These are phyloP conservation scores for Colletotrichum filicis DNA, from an alignment of 2,329 filamentous ascomycete species.

Conservation along the genomic window DNA sequence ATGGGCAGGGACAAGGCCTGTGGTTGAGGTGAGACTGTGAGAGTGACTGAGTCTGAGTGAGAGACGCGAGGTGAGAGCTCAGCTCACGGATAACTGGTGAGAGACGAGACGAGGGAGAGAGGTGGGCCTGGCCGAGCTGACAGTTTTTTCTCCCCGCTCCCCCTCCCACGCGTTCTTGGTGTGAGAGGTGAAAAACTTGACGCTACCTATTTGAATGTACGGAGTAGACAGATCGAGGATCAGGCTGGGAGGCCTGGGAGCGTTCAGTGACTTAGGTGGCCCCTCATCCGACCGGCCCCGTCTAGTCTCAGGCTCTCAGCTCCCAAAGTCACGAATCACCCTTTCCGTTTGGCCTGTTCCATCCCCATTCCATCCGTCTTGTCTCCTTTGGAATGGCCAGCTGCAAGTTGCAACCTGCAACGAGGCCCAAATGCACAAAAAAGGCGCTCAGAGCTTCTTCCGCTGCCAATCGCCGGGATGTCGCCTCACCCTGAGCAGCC, in stretches of 20 bases:
- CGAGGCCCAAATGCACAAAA: slow-evolving; percentile 27
- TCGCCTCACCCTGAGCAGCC: slow-evolving; percentile 20
- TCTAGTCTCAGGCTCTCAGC: neutral
- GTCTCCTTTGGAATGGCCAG: slow-evolving; percentile 17
- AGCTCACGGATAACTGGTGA: neutral
- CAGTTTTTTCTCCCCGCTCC: neutral
- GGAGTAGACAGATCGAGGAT: neutral
- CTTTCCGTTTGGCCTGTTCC: slow-evolving; percentile 12
- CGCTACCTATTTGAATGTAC: neutral
- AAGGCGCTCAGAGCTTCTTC: slow-evolving; percentile 14
- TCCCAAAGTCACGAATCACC: neutral
- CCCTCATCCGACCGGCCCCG: neutral
- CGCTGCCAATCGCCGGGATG: slow-evolving; percentile 25
- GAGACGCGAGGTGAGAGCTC: neutral
- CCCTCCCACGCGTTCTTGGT: neutral
- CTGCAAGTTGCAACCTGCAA: slow-evolving; percentile 29
- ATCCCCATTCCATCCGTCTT: neutral
- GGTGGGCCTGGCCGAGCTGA: slow-evolving; percentile 4
- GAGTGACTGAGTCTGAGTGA: too few species aligned
- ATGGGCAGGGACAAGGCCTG: slow-evolving; percentile 4
- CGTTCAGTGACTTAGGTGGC: neutral
- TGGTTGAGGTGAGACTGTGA: neutral
- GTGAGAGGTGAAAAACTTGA: neutral
- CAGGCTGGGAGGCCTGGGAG: neutral
- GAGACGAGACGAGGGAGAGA: neutral